Evolutionary conservation across 2,329 filamentous ascomycete species (phyloP), one percentile per base, ranked within the genome.

Genomic region (Aphanocladium album): DNA sequence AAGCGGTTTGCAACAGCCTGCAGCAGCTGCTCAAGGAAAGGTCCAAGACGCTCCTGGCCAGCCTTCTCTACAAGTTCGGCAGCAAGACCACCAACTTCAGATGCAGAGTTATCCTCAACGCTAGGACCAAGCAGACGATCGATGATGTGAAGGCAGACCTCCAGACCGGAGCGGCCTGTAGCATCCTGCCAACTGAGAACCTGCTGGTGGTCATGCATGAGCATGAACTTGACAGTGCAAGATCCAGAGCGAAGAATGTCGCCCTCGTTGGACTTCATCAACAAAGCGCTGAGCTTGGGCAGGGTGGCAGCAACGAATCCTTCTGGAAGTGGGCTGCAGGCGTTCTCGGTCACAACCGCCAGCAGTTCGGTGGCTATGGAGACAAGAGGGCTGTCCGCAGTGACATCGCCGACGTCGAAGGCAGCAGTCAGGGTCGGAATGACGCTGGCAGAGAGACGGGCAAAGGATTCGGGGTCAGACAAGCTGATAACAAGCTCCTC

Each of bases 1-100:
- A 99, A 81, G 62, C 95, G 86, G 55, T 87, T 87, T 3, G 95
- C 95, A 17, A 99, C 93, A 19, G 93, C 95, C 67, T 89, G 87
- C 4, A 99, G 83, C 23, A 99, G 85, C 72, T 96, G 91, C 45
- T 90, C 87, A 27, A 99, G 81, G 72, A 91, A 97, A 12, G 93
- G 93, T 0, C 95, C 95, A 12, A 99, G 85, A 59, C 90, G 86
- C 71, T 96, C 93, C 41, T 92, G 88, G 12, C 95, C 95, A 56
- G 93, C 95, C 76, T 95, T 96, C 75, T 98, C 93, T 1, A 99
- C 95, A 30, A 99, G 81, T 74, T 96, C 93, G 1, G 93, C 93
- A 5, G 95, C 95, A 65, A 99, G 84, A 17, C 92, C 91, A 66
- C 95, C 95, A 47, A 99, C 93, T 76, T 99, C 93, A n/a, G 92